Percentiles rank a stretch among this genome's conserved stretches.
phyloP scores from a whole-genome alignment of 1,284 basidiomycete species.

The Ganoderma meredithae region DNA sequence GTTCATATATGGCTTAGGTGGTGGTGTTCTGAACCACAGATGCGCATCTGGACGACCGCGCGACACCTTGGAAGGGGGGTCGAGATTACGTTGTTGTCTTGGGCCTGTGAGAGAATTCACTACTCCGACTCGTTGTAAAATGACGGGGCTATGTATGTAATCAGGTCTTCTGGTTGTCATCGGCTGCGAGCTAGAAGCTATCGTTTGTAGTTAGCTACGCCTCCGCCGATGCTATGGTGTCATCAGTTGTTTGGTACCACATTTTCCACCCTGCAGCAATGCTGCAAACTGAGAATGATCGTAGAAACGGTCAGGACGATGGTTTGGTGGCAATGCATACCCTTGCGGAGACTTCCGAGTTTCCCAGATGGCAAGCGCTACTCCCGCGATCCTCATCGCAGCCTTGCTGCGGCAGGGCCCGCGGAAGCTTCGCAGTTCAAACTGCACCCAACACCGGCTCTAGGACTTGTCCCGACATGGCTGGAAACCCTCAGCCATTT shows the following conservation, averaged over 20 bases:
- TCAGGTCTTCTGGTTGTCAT: background rate
- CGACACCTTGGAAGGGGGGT: background rate
- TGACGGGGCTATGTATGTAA: background rate
- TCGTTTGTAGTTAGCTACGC: background rate
- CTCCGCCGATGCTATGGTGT: background rate
- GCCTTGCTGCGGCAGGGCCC: background rate
- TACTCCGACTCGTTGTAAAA: background rate
- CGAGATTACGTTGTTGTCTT: background rate
- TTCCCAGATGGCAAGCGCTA: background rate
- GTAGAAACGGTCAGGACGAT: background rate
- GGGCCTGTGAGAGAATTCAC: background rate
- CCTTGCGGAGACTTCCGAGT: background rate
- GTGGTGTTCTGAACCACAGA: background rate
- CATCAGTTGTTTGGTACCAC: background rate
- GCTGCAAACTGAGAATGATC: background rate
- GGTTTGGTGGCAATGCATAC: slow-evolving; percentile 2
- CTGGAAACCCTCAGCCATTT: background rate
- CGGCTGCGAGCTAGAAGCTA: background rate
- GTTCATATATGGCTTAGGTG: background rate
- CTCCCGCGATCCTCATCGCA: background rate
- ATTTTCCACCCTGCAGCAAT: too few species aligned
- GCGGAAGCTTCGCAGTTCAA: too few species aligned
- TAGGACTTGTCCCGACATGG: background rate
- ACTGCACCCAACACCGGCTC: background rate
- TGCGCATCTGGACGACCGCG: background rate